These are phyloP conservation scores for Chimonanthus praecox DNA, from an alignment of 164 flowering plant genomes.

Conservation along the genomic window DNA sequence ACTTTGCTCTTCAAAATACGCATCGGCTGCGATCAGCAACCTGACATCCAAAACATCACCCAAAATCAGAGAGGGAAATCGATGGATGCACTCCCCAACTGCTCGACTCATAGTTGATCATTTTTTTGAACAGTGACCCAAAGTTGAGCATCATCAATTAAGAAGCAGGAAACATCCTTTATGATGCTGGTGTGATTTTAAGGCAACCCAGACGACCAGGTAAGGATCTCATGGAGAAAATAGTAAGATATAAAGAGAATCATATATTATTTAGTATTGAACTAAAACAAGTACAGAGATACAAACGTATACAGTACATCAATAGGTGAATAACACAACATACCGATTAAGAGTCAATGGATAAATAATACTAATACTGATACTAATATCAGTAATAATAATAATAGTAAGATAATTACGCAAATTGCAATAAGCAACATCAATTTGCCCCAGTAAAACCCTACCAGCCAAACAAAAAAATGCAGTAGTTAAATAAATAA, in stretches of 20 bases:
- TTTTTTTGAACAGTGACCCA: not conserved
- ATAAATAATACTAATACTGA: too few relatives aligned
- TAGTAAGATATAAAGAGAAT: too few relatives aligned
- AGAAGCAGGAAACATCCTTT: not conserved
- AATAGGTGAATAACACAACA: not conserved
- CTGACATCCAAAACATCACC: constrained; percentile 27
- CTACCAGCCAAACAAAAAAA: not conserved
- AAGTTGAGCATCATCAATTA: not conserved
- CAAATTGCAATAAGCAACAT: not conserved
- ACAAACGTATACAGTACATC: not conserved
- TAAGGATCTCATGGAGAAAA: not conserved
- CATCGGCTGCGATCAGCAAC: constrained; percentile 62
- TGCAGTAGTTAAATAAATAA: not conserved
- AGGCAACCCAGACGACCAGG: not conserved
- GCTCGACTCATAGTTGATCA: not conserved
- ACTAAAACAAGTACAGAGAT: not conserved
- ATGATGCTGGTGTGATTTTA: not conserved
- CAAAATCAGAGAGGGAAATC: not conserved
- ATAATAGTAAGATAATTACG: not conserved
- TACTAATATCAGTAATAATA: not conserved
- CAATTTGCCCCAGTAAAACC: not conserved
- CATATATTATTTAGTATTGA: not conserved
- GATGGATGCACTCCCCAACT: not conserved
- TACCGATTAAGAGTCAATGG: not conserved
- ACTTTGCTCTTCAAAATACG: constrained; percentile 49